Conservation (phyloP, 176 grass and related monocot species). For the Otatea glauca region DNA sequence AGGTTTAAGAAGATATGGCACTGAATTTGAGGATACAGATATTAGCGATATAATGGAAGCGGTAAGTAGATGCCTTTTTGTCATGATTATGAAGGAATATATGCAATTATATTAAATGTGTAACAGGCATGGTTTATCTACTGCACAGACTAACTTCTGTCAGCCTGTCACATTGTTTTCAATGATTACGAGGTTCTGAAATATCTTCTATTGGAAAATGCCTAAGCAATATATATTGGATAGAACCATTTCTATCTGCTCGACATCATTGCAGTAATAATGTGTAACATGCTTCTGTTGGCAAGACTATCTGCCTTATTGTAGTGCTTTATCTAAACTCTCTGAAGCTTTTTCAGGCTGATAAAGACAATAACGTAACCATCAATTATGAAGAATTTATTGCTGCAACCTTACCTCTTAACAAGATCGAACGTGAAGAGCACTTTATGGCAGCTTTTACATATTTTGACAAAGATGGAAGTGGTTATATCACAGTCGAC, state of each 20-base stretch:
- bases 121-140: neutral
- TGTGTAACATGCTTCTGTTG: conserved; percentile 11
- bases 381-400: conserved; percentile 97
- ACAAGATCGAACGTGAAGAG: conserved; percentile 92
- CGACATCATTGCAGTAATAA: neutral
- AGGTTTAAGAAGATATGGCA: conserved; percentile 79
- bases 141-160: neutral
- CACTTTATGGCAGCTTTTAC: conserved; percentile 92
- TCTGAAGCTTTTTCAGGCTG: conserved; percentile 53
- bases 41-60: conserved; percentile 70
- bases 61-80: conserved; percentile 56
- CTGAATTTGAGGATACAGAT: conserved; percentile 63
- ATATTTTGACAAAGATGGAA: conserved; percentile 96
- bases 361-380: conserved; percentile 75
- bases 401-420: conserved; percentile 87
- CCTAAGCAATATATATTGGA: neutral
- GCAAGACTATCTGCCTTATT: conserved; percentile 7
- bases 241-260: neutral
- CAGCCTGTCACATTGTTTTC: neutral
- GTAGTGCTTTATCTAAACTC: conserved; percentile 15
- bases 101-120: conserved; percentile 3
- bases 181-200: neutral
- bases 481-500: conserved; percentile 86
- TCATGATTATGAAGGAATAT: neutral
- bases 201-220: neutral